Conservation (phyloP, 441 rosid genomes). For the Flueggea neowawraea region DNA sequence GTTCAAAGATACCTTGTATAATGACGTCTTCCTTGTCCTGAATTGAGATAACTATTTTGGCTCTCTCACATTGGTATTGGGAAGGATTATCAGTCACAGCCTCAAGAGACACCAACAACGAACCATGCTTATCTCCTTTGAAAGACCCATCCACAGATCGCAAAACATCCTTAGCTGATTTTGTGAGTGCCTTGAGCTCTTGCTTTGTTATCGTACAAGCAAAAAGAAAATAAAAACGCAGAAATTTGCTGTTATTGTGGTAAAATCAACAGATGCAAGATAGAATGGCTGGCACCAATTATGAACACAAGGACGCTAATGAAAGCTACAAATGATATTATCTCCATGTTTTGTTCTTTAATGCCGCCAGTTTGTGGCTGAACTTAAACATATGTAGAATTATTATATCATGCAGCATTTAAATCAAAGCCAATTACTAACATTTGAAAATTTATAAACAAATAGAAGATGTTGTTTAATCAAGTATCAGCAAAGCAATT, state of each 20-base stretch:
- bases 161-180: constrained; percentile 46
- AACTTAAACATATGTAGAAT: neutral
- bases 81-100: constrained; percentile 29
- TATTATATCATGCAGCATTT: neutral
- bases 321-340: neutral
- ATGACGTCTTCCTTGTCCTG: constrained; percentile 64
- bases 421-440: too few relatives aligned
- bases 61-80: constrained; percentile 39
- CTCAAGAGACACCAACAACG: constrained; percentile 27
- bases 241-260: neutral
- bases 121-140: constrained; percentile 27
- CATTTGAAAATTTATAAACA: too few relatives aligned
- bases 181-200: constrained; percentile 61
- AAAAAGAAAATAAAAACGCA: constrained; percentile 6
- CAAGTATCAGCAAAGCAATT: too few relatives aligned
- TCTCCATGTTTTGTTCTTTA: neutral
- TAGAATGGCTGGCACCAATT: neutral
- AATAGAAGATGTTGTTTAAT: too few relatives aligned
- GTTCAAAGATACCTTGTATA: constrained; percentile 46
- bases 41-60: constrained; percentile 65
- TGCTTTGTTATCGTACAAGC: constrained; percentile 60
- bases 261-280: neutral
- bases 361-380: too few relatives aligned
- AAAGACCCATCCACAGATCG: constrained; percentile 49
- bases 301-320: neutral